Base-by-base conservation (phyloP, 306 rosid genomes). In the Glycine latifolia region DNA sequence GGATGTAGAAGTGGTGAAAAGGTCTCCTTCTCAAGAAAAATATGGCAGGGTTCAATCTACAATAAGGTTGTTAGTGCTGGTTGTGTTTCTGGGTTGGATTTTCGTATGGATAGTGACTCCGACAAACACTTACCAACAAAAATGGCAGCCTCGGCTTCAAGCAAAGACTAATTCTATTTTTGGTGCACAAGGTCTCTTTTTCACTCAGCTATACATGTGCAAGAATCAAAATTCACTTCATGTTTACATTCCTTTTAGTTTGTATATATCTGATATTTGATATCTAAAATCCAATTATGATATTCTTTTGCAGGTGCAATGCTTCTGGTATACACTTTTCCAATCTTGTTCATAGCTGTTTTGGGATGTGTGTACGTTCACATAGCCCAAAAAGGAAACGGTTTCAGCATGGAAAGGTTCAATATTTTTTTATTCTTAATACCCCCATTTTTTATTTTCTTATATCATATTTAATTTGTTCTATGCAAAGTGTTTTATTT, bases 61-160 rank as follows among this genome's bases (percentile, higher is more conserved):
- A 13, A 60, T 91, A 58, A 85, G 85, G 90, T 55, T 88, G 35
- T 12, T 88, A 35, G 41, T 82, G 78, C 46, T 85, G 59, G 43
- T 78, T 16, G 73, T 89, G 80, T 83, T 89, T 67, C 16, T 87
- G 87, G 94, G 91, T 31, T 73, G 70, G 75, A 10, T 87, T 73
- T 6, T 89, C 47, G 33, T 89, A 26, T 90, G 97, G 97, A 74
- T 89, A 17, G 71, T 92, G 86, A 67, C 77, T 61, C 94, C 97
- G 50, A 92, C 95, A 14, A 79, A 87, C 74, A 82, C 86, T 7
- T 92, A 75, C 9, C 20, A 44, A 43, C 71, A 46, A 39, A 73
- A 4, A 6, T 92, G 91, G 94, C 8, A 12, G 63, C 82, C 81
- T 13, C 59, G 47, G 1, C 73, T 90, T 73, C 39, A 3, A 79